Evolutionary conservation across 2,329 filamentous ascomycete genomes (phyloP), one percentile per base, ranked within the genome.

Genomic region (Colletotrichum sp.): DNA sequence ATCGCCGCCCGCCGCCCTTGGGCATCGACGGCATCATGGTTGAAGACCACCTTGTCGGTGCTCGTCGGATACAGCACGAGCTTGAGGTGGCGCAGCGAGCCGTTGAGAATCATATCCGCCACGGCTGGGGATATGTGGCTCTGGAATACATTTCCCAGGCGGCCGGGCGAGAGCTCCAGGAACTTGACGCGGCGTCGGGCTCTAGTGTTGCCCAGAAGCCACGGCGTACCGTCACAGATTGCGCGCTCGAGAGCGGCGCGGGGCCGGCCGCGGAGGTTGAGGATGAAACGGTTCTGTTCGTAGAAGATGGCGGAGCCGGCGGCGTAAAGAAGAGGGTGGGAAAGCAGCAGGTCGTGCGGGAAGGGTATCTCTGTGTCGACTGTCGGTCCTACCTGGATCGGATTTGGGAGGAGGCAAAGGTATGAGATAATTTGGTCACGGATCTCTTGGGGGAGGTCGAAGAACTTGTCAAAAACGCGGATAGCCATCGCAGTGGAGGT

Each of bases 391-490:
- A 82, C 75, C 24, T 74, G 36, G 60, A 82, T 71, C 21, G 78
- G 79, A 1, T 77, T 63, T 13, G 73, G 78, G 43, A 78, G 70
- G 60, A 79, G 34, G 72, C 80, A 80, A 39, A 82, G 63, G 64
- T 81, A 74, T 7, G 76, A 70, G 18, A 82, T 74, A 60, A 83
- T 81, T 60, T 81, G 78, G 21, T 80, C 79, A 36, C 80, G 81
- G 21, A 83, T 77, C 72, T 83, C 81, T 10, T 77, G 59, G 12
- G 81, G 81, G 14, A 83, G 78, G 71, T 82, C 80, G 30, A 82
- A 82, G 65, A 82, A 82, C 60, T 75, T 73, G 28, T 78, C 70
- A 48, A 82, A 82, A 16, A 39, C 74, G 59, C 24, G 10, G 30
- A 4, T 21, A 52, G 70, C 64, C 73, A 75, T 75, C 34, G 30